These are phyloP conservation scores for Clarkia xantiana DNA, from an alignment of 345 rosid genomes.

Conservation along the genomic window DNA sequence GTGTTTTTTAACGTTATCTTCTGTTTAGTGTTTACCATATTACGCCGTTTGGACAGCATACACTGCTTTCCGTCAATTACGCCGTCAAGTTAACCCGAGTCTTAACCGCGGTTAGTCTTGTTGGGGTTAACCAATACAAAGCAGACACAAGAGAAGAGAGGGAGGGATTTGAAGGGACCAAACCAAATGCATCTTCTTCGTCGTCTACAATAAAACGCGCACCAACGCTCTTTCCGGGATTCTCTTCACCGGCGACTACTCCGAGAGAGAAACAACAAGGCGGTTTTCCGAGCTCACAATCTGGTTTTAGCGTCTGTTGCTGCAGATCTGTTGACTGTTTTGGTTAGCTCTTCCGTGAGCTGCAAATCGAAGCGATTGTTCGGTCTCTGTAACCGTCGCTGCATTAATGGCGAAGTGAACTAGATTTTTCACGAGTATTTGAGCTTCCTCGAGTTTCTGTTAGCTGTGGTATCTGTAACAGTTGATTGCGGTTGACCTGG, in stretches of 20 bases:
- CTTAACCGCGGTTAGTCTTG: constrained; percentile 21
- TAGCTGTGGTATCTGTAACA: no score
- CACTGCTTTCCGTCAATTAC: neutral
- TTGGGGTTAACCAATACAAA: constrained; percentile 16
- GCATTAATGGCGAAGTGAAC: neutral
- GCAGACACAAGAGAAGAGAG: constrained; percentile 8
- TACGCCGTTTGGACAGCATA: neutral
- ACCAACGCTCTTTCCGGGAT: constrained; percentile 17
- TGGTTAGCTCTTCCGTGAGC: no score
- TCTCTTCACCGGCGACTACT: constrained; percentile 21
- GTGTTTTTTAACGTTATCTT: no score
- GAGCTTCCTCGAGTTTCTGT: neutral
- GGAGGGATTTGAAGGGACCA: constrained; percentile 9
- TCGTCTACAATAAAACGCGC: constrained; percentile 24
- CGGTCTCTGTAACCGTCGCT: no score
- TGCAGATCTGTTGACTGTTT: neutral
- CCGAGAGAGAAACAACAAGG: constrained; percentile 6
- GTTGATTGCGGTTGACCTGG: no score
- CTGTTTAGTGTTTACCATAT: neutral
- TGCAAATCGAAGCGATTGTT: no score
- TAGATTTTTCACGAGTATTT: neutral
- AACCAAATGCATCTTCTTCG: constrained; percentile 5
- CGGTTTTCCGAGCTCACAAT: constrained; percentile 1
- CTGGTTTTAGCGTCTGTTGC: neutral
- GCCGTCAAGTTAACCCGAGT: constrained; percentile 12